Base-by-base conservation (phyloP, 2,329 filamentous ascomycete genomes). In the Aspergillus awamori region DNA sequence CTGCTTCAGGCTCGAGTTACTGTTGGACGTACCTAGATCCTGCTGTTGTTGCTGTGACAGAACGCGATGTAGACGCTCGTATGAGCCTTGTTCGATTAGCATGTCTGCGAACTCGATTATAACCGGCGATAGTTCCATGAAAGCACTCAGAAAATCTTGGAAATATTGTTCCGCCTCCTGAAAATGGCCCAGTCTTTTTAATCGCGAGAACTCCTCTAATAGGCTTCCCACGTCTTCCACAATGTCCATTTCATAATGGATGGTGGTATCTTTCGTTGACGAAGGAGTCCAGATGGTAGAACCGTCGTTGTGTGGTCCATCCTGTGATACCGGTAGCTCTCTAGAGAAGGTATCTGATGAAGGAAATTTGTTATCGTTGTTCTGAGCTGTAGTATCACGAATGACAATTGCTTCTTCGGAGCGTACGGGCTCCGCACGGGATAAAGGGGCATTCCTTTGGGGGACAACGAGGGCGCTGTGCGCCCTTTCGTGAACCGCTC, bases 91-190 rank as follows among this genome's bases (percentile, higher is more conserved):
- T n/a, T 65, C 63, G 22, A 62, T 33, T 8, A 63, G 54, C 61
- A 65, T 57, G 53, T 67, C 63, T n/a, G 60, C 58, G 30, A 63
- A 64, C 45, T 61, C 60, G 13, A 64, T 36, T 6, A 15, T n/a
- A 8, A 66, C 53, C 7, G 43, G 62, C 2, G 49, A 56, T 22
- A 64, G n/a, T 17, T 60, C 52, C 11, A 53, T 8, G 28, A 55
- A 52, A 17, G 53, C 45, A 26, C 48, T 15, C 5, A 57, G 4
- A 15, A 13, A 24, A 2, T 43, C 45, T 10, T 51, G 6, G 3
- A 49, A 57, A 13, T 36, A 57, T 15, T 26, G 24, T 17, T 43
- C 48, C 8, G 57, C 57, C 1, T 38, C 36, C n/a, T 36, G n/a
- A 4, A 53, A 59, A 5, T 53, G 6, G 3, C 57, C 57, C 26